These are phyloP conservation scores for Scheffersomyces cryptocercus DNA, from an alignment of 1,139 yeast genomes.

Conservation along the genomic window DNA sequence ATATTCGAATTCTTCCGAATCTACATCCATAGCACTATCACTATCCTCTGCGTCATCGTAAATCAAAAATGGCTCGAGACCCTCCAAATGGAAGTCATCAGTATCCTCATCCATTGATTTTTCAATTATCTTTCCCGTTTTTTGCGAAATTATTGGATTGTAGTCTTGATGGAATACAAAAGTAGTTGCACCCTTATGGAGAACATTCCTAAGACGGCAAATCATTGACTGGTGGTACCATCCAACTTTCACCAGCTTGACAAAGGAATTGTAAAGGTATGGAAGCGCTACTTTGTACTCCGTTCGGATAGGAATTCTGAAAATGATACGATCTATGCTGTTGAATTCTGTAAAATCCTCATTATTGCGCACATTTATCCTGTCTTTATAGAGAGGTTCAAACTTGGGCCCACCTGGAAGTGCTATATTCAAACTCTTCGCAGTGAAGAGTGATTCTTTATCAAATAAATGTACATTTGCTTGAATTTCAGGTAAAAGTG, in stretches of 20 bases:
- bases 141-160: slow-evolving; percentile 53
- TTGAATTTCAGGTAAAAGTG: slow-evolving; percentile 58
- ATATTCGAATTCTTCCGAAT: background rate
- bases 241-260: slow-evolving; percentile 59
- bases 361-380: slow-evolving; percentile 53
- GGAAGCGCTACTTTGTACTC: slow-evolving; percentile 90
- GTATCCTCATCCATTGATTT: slow-evolving; percentile 1
- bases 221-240: slow-evolving; percentile 65
- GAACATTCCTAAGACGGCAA: slow-evolving; percentile 39
- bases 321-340: slow-evolving; percentile 81
- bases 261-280: slow-evolving; percentile 76
- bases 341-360: slow-evolving; percentile 91
- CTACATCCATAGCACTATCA: slow-evolving; percentile 24
- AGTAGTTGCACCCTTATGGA: slow-evolving; percentile 54
- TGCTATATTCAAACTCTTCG: slow-evolving; percentile 83
- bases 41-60: slow-evolving; percentile 36
- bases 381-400: slow-evolving; percentile 78
- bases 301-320: slow-evolving; percentile 72
- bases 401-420: slow-evolving; percentile 97
- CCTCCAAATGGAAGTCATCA: slow-evolving; percentile 10
- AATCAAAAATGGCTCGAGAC: slow-evolving; percentile 13
- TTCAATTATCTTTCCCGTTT: slow-evolving; percentile 2
- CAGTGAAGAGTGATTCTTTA: slow-evolving; percentile 76
- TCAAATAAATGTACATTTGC: slow-evolving; percentile 70
- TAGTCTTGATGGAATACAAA: slow-evolving; percentile 56